A percentile compares a stretch with the other conserved stretches of the same genome.
These are phyloP conservation scores for Penicillium sp. DNA, from an alignment of 2,329 filamentous ascomycete genomes.

Conservation along the genomic window DNA sequence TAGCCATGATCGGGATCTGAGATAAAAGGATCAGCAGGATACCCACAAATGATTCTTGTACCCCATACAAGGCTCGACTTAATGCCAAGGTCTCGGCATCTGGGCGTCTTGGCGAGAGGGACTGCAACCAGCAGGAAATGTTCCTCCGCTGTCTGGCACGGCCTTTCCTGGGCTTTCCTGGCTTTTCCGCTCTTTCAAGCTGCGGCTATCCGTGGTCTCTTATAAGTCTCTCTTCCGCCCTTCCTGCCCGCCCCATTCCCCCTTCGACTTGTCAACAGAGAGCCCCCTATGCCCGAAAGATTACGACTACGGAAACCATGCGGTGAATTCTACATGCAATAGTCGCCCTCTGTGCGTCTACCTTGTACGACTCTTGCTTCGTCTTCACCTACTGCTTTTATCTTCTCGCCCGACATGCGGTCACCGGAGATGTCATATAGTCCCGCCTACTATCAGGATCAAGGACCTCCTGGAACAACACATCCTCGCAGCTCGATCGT, in stretches of 20 bases:
- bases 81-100: conserved; percentile 36
- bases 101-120: conserved; percentile 31
- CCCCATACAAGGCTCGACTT: conserved; percentile 13
- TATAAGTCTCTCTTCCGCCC: conserved; percentile 19
- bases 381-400: conserved; percentile 13
- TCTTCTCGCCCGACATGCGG: conserved; percentile 26
- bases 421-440: conserved; percentile 40
- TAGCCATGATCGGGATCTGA: neutral
- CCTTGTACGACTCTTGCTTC: conserved; percentile 19
- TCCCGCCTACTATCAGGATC: conserved; percentile 35
- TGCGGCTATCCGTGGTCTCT: conserved; percentile 12
- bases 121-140: conserved; percentile 24
- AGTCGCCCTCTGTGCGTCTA: conserved; percentile 23
- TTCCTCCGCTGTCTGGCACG: conserved; percentile 26
- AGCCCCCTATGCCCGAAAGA: conserved; percentile 9
- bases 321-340: conserved; percentile 19
- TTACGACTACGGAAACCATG: conserved; percentile 19
- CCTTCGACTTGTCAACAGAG: conserved; percentile 10
- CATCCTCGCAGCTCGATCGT: conserved; percentile 22
- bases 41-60: neutral
- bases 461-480: conserved; percentile 26
- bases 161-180: conserved; percentile 25
- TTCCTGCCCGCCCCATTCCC: conserved; percentile 6
- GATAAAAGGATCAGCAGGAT: conserved; percentile 1
- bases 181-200: conserved; percentile 23